These are phyloP conservation scores for Colletotrichum somersetense DNA, from an alignment of 2,329 filamentous ascomycete species.

Conservation along the genomic window DNA sequence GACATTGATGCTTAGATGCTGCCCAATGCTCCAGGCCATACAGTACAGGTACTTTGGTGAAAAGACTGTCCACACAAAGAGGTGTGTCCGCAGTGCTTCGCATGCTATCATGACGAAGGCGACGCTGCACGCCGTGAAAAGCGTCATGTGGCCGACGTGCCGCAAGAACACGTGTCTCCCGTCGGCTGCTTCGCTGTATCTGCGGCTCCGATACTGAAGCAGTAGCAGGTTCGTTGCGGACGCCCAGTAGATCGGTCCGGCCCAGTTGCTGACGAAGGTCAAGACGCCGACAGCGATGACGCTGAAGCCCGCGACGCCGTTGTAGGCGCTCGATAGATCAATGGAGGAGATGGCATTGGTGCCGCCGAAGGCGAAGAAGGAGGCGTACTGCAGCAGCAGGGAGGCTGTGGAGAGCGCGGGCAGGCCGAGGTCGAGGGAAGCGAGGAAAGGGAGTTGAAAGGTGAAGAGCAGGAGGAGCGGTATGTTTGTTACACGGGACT, in stretches of 20 bases:
- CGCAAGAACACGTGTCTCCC: conserved; percentile 51
- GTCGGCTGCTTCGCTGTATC: conserved; percentile 42
- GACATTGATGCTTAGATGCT: conserved; percentile 82
- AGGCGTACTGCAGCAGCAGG: conserved; percentile 82
- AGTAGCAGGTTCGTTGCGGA: conserved; percentile 73
- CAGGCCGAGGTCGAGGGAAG: conserved; percentile 60
- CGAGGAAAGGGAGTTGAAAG: conserved; percentile 65
- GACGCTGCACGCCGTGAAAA: conserved; percentile 75
- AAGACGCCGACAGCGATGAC: conserved; percentile 83
- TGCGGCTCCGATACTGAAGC: conserved; percentile 52
- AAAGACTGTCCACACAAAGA: conserved; percentile 99
- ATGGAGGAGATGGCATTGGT: conserved; percentile 97
- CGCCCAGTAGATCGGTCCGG: conserved; percentile 89
- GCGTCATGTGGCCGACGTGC: conserved; percentile 75
- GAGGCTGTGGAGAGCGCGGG: conserved; percentile 76
- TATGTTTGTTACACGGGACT: conserved; percentile 87
- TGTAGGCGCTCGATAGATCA: conserved; percentile 94
- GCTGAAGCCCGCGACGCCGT: conserved; percentile 87
- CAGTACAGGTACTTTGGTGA: conserved; percentile 96
- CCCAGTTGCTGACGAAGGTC: conserved; percentile 92
- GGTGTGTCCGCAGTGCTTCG: conserved; percentile 83
- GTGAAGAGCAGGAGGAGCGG: conserved; percentile 85
- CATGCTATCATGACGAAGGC: conserved; percentile 90
- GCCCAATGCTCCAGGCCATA: conserved; percentile 86
- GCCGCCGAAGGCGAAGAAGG: conserved; percentile 92